Evolutionary conservation across 2,329 filamentous ascomycete species (phyloP).

Genomic region (Thermochaetoides dissita): DNA sequence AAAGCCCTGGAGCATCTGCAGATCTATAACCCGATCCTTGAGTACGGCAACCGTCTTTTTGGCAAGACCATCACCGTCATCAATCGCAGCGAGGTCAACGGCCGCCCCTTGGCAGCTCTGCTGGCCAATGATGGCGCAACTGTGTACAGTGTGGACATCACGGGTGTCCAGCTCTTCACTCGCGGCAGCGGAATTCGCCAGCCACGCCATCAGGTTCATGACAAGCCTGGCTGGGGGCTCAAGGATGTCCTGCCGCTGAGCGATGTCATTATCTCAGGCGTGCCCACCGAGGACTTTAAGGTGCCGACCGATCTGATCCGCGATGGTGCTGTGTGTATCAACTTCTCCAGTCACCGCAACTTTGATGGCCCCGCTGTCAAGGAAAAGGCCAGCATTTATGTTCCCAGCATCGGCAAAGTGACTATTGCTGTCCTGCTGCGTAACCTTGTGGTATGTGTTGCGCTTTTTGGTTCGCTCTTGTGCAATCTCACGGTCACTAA

Average conservation of each 20-base stretch:
- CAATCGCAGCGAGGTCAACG: conserved; percentile 92
- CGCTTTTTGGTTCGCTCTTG: no score
- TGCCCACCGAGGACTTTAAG: conserved; percentile 79
- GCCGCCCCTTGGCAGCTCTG: conserved; percentile 78
- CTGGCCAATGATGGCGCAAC: conserved; percentile 91
- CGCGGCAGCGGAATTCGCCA: conserved; percentile 78
- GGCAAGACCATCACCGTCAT: conserved; percentile 93
- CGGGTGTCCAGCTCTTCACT: conserved; percentile 82
- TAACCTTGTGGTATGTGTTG: conserved; percentile 63
- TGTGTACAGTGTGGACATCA: conserved; percentile 89
- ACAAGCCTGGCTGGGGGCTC: conserved; percentile 66
- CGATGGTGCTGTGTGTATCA: conserved; percentile 94
- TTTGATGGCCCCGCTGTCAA: conserved; percentile 76
- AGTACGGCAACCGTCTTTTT: conserved; percentile 82
- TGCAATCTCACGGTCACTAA: background rate
- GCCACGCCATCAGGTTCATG: conserved; percentile 70
- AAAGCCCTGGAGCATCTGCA: conserved; percentile 94
- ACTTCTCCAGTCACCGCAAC: conserved; percentile 93
- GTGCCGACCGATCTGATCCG: conserved; percentile 70
- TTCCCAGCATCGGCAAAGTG: conserved; percentile 93
- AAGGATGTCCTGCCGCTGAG: conserved; percentile 74
- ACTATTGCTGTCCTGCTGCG: conserved; percentile 84
- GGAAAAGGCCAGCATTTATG: conserved; percentile 91
- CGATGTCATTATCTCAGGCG: conserved; percentile 89
- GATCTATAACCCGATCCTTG: conserved; percentile 90